Evolutionary conservation across 2,329 filamentous ascomycete genomes (phyloP).

Genomic region (Hymenoscyphus repandus): DNA sequence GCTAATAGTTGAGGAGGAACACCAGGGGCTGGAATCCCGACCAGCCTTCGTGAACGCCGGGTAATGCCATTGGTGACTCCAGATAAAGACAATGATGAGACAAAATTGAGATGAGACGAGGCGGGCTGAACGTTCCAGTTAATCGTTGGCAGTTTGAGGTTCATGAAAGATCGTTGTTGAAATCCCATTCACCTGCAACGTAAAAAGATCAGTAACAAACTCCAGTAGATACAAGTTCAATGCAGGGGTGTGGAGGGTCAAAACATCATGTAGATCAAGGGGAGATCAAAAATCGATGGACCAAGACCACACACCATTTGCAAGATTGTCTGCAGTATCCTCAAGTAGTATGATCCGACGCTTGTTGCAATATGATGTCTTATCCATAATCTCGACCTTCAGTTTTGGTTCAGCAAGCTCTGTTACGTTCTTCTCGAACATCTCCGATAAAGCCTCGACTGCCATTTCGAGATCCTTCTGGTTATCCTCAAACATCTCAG

Average conservation of each 20-base stretch:
- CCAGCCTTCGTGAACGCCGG: conserved; percentile 5
- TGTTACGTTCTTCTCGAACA: conserved; percentile 96
- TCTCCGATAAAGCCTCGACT: conserved; percentile 93
- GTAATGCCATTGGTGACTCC: conserved; percentile 6
- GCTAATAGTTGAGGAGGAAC: background rate
- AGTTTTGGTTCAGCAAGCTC: conserved; percentile 82
- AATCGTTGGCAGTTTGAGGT: background rate
- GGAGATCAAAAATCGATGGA: conserved; percentile 22
- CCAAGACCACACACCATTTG: conserved; percentile 60
- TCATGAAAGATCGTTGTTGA: conserved; percentile 11
- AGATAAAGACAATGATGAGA: background rate
- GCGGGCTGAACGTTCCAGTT: background rate
- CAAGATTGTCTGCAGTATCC: conserved; percentile 88
- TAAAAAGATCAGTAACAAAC: conserved; percentile 14
- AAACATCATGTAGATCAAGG: conserved; percentile 14
- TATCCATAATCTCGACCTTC: conserved; percentile 98
- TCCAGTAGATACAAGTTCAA: background rate
- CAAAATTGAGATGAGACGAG: background rate
- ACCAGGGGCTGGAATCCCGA: background rate
- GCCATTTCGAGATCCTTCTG: conserved; percentile 98
- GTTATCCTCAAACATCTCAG: conserved; percentile 97
- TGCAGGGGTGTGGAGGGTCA: conserved; percentile 5
- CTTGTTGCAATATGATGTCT: conserved; percentile 95
- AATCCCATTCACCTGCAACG: conserved; percentile 20
- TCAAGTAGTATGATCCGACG: conserved; percentile 83